phyloP scores from a whole-genome alignment of 1,284 basidiomycete genomes.

The Wolfiporia cocos region DNA sequence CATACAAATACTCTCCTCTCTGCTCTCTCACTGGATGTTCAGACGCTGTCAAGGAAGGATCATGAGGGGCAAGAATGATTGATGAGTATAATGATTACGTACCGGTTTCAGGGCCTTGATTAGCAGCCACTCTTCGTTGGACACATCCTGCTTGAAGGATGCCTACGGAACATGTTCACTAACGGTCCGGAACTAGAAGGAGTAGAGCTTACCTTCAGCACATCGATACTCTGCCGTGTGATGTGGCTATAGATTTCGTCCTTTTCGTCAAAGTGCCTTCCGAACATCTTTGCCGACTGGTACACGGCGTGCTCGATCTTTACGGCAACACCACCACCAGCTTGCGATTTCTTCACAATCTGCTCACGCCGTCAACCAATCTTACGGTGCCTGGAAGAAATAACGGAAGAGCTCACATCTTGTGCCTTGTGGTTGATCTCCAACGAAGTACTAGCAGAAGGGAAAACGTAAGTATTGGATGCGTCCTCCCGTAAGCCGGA shows the following conservation, averaged over 20 bases:
- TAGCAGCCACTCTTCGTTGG: slow-evolving; percentile 90
- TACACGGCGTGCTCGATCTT: slow-evolving; percentile 98
- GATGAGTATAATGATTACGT: slow-evolving; percentile 18
- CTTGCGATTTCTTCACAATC: slow-evolving; percentile 89
- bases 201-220: slow-evolving; percentile 65
- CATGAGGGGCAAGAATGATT: slow-evolving; percentile 4
- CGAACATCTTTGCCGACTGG: slow-evolving; percentile 93
- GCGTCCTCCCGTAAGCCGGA: not conserved
- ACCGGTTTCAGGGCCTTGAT: slow-evolving; percentile 92
- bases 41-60: slow-evolving; percentile 33
- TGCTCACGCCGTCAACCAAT: slow-evolving; percentile 25
- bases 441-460: slow-evolving; percentile 68
- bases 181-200: slow-evolving; percentile 3
- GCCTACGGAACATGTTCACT: slow-evolving; percentile 35
- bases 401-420: slow-evolving; percentile 47
- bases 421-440: slow-evolving; percentile 90
- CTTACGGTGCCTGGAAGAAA: not conserved
- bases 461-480: slow-evolving; percentile 1
- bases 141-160: slow-evolving; percentile 87
- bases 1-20: no score
- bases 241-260: slow-evolving; percentile 92
- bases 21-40: slow-evolving; percentile 36
- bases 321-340: slow-evolving; percentile 94
- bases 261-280: slow-evolving; percentile 93
- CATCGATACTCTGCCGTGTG: slow-evolving; percentile 90